Percentiles rank a stretch among this genome's conserved stretches.
These are phyloP conservation scores for Nothomitra cinnamomea DNA, from an alignment of 2,329 filamentous ascomycete genomes.

Conservation along the genomic window DNA sequence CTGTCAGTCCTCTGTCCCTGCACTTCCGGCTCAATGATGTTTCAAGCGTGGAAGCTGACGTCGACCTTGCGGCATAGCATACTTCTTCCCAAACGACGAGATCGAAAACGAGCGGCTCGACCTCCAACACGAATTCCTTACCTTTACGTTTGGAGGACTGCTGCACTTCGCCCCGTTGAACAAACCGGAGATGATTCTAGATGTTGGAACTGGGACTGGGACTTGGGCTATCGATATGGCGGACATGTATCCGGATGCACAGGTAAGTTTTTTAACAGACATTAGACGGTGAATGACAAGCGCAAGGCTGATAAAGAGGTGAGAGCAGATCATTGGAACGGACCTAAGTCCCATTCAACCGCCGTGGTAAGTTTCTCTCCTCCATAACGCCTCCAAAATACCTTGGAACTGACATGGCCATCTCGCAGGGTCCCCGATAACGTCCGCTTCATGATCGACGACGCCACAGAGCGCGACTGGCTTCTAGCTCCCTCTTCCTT, in stretches of 20 bases:
- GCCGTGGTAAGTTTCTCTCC: conserved; percentile 15
- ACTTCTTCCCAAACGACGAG: conserved; percentile 13
- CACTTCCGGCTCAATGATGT: too few relatives aligned
- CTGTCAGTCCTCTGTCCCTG: conserved; percentile 17
- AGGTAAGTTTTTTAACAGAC: too few relatives aligned
- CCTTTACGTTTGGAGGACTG: conserved; percentile 19
- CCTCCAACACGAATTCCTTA: conserved; percentile 22
- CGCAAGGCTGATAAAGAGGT: too few relatives aligned
- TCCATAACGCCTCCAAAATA: too few relatives aligned
- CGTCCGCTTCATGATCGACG: conserved; percentile 58
- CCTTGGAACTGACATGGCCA: conserved; percentile 3
- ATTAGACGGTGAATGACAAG: too few relatives aligned
- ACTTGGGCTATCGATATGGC: conserved; percentile 25
- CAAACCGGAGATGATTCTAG: conserved; percentile 21
- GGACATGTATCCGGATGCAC: neutral
- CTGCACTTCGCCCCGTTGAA: conserved; percentile 23
- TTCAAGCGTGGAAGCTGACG: too few relatives aligned
- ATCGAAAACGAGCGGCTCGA: conserved; percentile 22
- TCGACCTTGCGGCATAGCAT: conserved; percentile 5
- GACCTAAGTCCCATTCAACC: conserved; percentile 25
- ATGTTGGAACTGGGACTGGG: conserved; percentile 26
- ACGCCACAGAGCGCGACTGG: conserved; percentile 43
- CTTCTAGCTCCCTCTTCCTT: conserved; percentile 32
- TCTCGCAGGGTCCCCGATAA: conserved; percentile 50
- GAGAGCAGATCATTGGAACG: conserved; percentile 25